These are phyloP conservation scores for Fusarium protoensiforme DNA, from an alignment of 2,329 filamentous ascomycete genomes.

Conservation along the genomic window DNA sequence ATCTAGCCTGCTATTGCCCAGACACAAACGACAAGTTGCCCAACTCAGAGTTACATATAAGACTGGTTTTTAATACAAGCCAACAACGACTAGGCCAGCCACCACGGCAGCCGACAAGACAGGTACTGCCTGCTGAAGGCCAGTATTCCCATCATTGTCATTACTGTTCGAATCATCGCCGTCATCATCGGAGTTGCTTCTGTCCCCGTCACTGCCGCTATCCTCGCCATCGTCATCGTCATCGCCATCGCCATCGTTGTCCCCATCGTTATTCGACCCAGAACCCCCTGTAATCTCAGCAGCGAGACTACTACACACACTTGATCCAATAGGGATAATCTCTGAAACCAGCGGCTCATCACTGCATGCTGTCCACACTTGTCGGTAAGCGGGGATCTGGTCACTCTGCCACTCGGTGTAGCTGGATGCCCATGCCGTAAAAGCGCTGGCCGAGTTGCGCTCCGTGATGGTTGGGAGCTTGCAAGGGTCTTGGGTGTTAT, in stretches of 20 bases:
- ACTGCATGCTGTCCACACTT: not conserved
- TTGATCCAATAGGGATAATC: not conserved
- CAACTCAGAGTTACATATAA: not conserved
- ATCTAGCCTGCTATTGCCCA: not conserved
- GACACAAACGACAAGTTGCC: too few species aligned
- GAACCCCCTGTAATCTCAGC: constrained; percentile 5
- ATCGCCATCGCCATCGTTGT: not conserved
- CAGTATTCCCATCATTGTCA: not conserved
- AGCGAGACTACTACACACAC: constrained; percentile 4
- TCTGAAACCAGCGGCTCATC: not conserved
- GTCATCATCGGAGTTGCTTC: not conserved
- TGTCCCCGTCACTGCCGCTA: not conserved
- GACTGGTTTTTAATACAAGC: not conserved
- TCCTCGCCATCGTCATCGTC: not conserved
- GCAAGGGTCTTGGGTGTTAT: not conserved
- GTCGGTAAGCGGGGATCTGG: not conserved
- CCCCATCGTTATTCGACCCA: not conserved
- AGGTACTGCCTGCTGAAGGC: not conserved
- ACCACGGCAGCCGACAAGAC: not conserved
- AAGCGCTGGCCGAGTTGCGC: not conserved
- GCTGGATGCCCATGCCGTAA: not conserved
- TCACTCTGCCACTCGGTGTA: not conserved
- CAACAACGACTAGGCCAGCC: not conserved
- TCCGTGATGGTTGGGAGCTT: not conserved
- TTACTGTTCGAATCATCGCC: not conserved